Evolutionary conservation across 140 eudicot genomes (phyloP), one percentile per base, ranked within the genome.

Genomic region (Senecio squalidus): DNA sequence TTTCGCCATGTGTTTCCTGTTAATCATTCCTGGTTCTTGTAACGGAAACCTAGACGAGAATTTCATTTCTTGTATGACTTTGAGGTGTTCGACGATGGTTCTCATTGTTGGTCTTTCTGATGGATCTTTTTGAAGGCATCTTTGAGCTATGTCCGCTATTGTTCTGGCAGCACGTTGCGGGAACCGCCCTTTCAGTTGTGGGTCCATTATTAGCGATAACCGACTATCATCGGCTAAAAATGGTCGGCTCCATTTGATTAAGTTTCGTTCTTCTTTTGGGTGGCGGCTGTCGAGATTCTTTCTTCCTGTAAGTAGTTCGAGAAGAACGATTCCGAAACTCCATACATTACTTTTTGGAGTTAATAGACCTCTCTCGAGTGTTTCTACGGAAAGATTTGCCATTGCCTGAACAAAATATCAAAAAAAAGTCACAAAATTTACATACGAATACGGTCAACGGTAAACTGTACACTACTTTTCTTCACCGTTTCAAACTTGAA

Each of bases 81-180:
- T 92, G 9, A 92, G 82, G 66, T 80, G 88, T 26, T 92, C 95
- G 11, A 71, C 86, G 13, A 92, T 53, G 15, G 89, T 81, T 74
- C 98, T 84, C 98, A 91, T 91, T 18, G 96, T 91, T 10, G 98
- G 98, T 70, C 98, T 74, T 55, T 81, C 94, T 1, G 96, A 86
- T 31, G 98, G 96, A 16, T 92, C 98, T 20, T 68, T 82, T 46
- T 78, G 98, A 20, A 92, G 96, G 58, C 98, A 92, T 73, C 80
- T 74, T 71, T 92, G 96, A 15, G 98, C 96, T 49, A 87, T 77
- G 66, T 92, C 95, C 28, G 98, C 98, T 50, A 92, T 75, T 10
- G 82, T 74, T 27, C 98, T 64, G 1, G 98, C 92, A 18, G 96
- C 98, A 57, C 70, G 73, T 39, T 80, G 60, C 0, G 95, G 93